Base-by-base conservation (phyloP, 306 rosid genomes). In the Vigna radiata region DNA sequence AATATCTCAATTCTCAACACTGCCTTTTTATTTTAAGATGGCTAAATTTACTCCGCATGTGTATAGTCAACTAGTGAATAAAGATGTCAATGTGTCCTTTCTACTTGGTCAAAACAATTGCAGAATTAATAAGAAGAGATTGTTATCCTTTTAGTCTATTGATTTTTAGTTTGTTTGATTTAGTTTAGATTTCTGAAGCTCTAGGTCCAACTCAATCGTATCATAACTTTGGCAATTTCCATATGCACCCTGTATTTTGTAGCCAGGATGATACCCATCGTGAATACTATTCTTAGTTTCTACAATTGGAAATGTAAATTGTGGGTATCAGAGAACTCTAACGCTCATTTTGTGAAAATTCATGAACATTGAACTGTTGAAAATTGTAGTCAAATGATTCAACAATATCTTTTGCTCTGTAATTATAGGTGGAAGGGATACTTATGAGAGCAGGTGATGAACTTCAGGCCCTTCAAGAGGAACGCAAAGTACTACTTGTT, bases 371-470 rank as follows among this genome's bases (percentile, higher is more conserved):
- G 16, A 44, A 44, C 48, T 31, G 54, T 68, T 73, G 65, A 62
- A 62, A 16, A 25, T 48, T 73, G 39, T 67, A 37, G 31, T 46
- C 54, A 74, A 44, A 54, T 72, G 75, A 77, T 52, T 46, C 68
- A 47, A 70, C 5, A 2, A 44, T 53, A 68, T 16, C 64, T 23
- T 61, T 27, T 83, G 68, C 63, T 56, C 36, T 83, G 46, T 81
- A 56, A 83, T 61, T 79, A 48, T 78, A 90, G 97, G 92, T 95
- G 68, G 98, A 95, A 83, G 98, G 98, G 84, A 88, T 92, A 83
- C 87, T 95, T 63, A 71, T 85, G 68, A 89, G 97, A 77, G 97
- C 98, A 16, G 87, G 84, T 7, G 89, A 89, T 86, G 97, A 84
- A 84, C 81, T 95, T 77, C 90, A 87, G 78, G 91, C 92, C 54